Evolutionary conservation across 1,284 basidiomycete species (phyloP).

Genomic region (Mycena sp.): DNA sequence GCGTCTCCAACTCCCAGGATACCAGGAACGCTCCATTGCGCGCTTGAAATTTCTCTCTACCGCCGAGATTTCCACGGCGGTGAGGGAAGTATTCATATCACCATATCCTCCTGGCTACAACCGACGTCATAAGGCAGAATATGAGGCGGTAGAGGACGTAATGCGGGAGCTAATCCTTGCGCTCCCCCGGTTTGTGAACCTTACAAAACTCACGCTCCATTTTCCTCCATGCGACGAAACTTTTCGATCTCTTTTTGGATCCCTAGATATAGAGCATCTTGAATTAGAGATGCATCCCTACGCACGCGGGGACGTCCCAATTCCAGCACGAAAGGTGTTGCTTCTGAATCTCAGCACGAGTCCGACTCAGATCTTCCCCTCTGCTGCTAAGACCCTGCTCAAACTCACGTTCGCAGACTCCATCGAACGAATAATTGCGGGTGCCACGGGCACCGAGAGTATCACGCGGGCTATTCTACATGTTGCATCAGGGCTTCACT

Average conservation of each 20-base stretch:
- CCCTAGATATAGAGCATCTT: slow-evolving; percentile 2
- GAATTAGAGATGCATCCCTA: slow-evolving; percentile 18
- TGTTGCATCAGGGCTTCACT: not conserved
- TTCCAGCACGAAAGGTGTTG: slow-evolving; percentile 15
- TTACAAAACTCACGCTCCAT: slow-evolving; percentile 7
- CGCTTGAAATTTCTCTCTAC: slow-evolving; percentile 6
- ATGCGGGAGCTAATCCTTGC: not conserved
- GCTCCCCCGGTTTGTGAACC: slow-evolving; percentile 14
- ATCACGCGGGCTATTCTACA: not conserved
- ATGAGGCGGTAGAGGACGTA: slow-evolving; percentile 5
- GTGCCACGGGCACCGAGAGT: slow-evolving; percentile 11
- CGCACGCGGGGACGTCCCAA: slow-evolving; percentile 1
- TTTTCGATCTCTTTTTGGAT: not conserved
- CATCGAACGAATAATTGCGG: slow-evolving; percentile 11
- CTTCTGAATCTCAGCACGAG: slow-evolving; percentile 17
- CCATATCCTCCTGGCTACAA: slow-evolving; percentile 25
- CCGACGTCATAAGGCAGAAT: slow-evolving; percentile 15
- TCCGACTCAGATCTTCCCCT: not conserved
- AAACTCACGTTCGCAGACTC: slow-evolving; percentile 6
- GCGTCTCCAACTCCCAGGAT: not conserved
- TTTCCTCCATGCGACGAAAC: slow-evolving; percentile 5
- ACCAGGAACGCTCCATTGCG: not conserved
- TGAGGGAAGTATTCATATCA: slow-evolving; percentile 8
- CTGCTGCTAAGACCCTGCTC: not conserved
- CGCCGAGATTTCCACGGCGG: not conserved